A percentile compares a stretch with the other conserved stretches of the same genome.
These are phyloP conservation scores for Gloeophyllum trabeum DNA, from an alignment of 768 basidiomycete species.

Conservation along the genomic window DNA sequence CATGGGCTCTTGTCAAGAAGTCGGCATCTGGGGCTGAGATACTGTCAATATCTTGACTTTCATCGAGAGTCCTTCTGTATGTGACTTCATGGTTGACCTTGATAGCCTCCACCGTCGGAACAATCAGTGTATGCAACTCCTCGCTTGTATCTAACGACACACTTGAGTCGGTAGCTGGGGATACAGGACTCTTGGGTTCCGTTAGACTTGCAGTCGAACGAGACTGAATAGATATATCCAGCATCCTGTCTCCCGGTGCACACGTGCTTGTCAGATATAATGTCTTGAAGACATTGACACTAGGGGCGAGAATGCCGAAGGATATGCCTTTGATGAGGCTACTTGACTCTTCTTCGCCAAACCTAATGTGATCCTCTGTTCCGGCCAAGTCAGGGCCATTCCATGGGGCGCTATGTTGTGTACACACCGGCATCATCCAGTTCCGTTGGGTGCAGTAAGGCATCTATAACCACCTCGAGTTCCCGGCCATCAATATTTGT, in stretches of 20 bases:
- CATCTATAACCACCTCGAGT: constrained; percentile 59
- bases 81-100: constrained; percentile 36
- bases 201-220: constrained; percentile 16
- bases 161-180: constrained; percentile 15
- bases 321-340: constrained; percentile 64
- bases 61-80: constrained; percentile 34
- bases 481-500: constrained; percentile 61
- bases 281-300: constrained; percentile 45
- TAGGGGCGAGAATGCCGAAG: constrained; percentile 54
- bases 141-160: constrained; percentile 36
- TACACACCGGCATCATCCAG: constrained; percentile 57
- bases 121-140: constrained; percentile 48
- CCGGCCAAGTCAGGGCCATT: not conserved
- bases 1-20: constrained; percentile 37
- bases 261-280: constrained; percentile 53
- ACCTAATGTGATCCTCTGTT: constrained; percentile 46
- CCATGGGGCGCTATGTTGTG: constrained; percentile 1
- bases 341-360: constrained; percentile 55
- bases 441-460: constrained; percentile 73
- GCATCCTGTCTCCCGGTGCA: constrained; percentile 52
- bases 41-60: constrained; percentile 39
- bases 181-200: not conserved
- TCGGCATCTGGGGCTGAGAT: constrained; percentile 40
- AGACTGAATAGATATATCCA: constrained; percentile 78
- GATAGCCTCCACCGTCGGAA: constrained; percentile 61